Base-by-base conservation (phyloP, 768 basidiomycete genomes). In the Lactifluus volemus region DNA sequence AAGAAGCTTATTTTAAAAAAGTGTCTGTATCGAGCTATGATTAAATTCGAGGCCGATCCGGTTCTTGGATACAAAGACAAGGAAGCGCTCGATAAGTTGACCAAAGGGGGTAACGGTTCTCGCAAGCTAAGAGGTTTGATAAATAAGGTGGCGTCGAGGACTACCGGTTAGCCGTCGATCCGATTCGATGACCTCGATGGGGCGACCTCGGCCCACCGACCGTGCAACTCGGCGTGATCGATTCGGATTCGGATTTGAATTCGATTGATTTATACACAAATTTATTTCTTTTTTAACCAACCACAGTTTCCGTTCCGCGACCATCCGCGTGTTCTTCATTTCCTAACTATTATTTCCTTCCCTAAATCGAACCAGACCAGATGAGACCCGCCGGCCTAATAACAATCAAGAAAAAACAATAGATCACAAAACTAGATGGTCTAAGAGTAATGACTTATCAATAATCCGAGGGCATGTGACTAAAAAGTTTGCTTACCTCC, bases 401-500 rank as follows among this genome's bases (percentile, higher is more conserved):
- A 49, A 62, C 61, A 62, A 62, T 25, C 25, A 25, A 25, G 25
- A 25, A 25, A 25, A 25, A 25, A 25, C 29, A 50, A 58, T 47
- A 44, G 41, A 14, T 58, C 58, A 59, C 65, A 45, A 41, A 51
- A 49, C 45, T 10, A 61, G 29, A 30, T 66, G 65, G 50, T 66
- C 65, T 66, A 29, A 25, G 8, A 9, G 12, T 38, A 38, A 38
- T 36, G 36, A 21, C 29, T 52, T 34, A 44, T 58, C 52, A 65
- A 48, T 52, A 56, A 56, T 60, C 47, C 21, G 7, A 45, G 45
- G 48, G 25, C 52, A 58, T 48, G 58, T 55, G 60, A 57, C 53
- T 58, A 54, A 54, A 49, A 4, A 10, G 17, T 67, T 67, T 66
- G 73, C 84, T 69, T 70, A 87, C 88, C 87, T 80, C 81, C 76